A percentile compares a stretch with the other conserved stretches of the same genome.
Conservation (phyloP, 495 filamentous ascomycete species). For the Hypoxylon rickii region DNA sequence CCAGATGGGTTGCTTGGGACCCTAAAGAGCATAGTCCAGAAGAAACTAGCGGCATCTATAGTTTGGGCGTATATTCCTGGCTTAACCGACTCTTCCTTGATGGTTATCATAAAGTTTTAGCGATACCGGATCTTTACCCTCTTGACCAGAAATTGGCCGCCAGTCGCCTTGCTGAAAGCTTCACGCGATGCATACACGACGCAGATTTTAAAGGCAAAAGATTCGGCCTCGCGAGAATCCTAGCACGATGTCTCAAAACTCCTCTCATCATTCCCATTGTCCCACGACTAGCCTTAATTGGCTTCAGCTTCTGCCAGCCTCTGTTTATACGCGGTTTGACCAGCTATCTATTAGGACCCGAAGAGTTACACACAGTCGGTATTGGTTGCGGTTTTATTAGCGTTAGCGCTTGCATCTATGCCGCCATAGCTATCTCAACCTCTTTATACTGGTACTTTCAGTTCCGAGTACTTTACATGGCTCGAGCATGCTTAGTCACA, state of each 20-base stretch:
- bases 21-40: constrained; percentile 56
- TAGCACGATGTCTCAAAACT: constrained; percentile 17
- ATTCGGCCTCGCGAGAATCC: constrained; percentile 12
- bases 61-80: constrained; percentile 63
- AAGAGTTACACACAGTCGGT: constrained; percentile 33
- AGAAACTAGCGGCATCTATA: constrained; percentile 61
- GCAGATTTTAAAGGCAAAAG: constrained; percentile 32
- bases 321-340: constrained; percentile 61
- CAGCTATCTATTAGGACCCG: constrained; percentile 19
- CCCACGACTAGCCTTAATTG: constrained; percentile 59
- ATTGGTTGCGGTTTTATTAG: constrained; percentile 66
- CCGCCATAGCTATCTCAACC: constrained; percentile 60
- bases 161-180: constrained; percentile 43
- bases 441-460: constrained; percentile 62
- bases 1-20: constrained; percentile 40
- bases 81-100: constrained; percentile 57
- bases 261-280: constrained; percentile 54
- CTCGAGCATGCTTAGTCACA: constrained; percentile 60
- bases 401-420: constrained; percentile 65
- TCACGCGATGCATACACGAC: constrained; percentile 38
- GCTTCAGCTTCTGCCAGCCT: constrained; percentile 66
- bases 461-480: constrained; percentile 63
- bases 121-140: constrained; percentile 48
- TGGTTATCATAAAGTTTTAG: constrained; percentile 48
- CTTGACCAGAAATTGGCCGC: constrained; percentile 47